Percentiles rank a stretch among this genome's conserved stretches.
Conservation (phyloP, 768 basidiomycete genomes). For the Lactarius deliciosus region DNA sequence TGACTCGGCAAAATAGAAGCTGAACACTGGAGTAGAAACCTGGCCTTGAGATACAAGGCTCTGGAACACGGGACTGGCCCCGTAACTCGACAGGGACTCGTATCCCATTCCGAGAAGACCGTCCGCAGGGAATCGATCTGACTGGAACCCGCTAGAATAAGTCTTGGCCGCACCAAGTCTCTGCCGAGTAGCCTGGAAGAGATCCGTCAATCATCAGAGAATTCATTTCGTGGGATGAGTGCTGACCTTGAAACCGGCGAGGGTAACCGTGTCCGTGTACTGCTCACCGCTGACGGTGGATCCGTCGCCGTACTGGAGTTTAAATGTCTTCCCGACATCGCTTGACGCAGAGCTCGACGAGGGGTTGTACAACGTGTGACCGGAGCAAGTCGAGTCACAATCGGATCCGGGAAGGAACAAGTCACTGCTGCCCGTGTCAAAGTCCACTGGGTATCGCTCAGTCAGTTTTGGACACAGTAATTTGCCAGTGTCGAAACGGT, state of each 20-base stretch:
- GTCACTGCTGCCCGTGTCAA: constrained; percentile 40
- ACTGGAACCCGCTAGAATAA: constrained; percentile 38
- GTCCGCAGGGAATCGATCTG: constrained; percentile 37
- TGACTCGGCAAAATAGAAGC: constrained; percentile 46
- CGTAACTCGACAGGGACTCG: constrained; percentile 33
- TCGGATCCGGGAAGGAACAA: constrained; percentile 38
- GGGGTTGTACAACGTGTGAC: constrained; percentile 13
- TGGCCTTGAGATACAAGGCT: constrained; percentile 42
- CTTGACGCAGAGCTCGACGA: constrained; percentile 28
- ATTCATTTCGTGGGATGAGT: background rate
- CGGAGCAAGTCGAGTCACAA: constrained; percentile 36
- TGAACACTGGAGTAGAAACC: constrained; percentile 43
- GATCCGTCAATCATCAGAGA: background rate
- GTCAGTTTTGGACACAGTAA: background rate
- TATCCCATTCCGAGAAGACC: constrained; percentile 46
- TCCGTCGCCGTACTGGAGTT: constrained; percentile 42
- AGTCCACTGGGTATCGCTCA: constrained; percentile 35
- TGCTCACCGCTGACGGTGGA: constrained; percentile 40
- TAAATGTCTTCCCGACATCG: constrained; percentile 34
- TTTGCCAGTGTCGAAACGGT: background rate
- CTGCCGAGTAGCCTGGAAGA: constrained; percentile 40
- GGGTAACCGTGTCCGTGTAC: constrained; percentile 45
- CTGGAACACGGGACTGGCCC: constrained; percentile 36
- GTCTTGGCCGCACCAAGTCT: constrained; percentile 45
- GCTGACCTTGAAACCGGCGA: constrained; percentile 37